These are phyloP conservation scores for Diatrype stigma DNA, from an alignment of 2,329 filamentous ascomycete species.

Conservation along the genomic window DNA sequence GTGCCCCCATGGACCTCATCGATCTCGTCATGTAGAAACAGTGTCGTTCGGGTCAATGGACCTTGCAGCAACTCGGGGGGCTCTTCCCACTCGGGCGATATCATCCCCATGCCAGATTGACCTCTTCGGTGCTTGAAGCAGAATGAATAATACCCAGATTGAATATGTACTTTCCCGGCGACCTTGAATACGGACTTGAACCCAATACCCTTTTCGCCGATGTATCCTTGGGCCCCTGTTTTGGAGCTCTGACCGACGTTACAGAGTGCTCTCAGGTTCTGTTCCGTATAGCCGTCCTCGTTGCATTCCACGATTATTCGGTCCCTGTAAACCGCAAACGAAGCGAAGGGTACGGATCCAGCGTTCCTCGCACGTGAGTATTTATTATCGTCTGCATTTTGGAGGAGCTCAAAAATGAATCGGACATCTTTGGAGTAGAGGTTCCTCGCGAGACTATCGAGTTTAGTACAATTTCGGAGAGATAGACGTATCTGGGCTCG, in stretches of 20 bases:
- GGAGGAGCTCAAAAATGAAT: constrained; percentile 50
- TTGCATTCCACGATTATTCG: constrained; percentile 45
- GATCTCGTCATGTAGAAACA: constrained; percentile 29
- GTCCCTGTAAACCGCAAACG: constrained; percentile 32
- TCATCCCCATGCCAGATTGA: constrained; percentile 47
- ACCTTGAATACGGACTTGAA: constrained; percentile 50
- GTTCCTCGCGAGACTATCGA: constrained; percentile 33
- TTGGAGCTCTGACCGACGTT: constrained; percentile 43
- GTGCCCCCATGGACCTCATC: constrained; percentile 9
- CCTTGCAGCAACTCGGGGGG: constrained; percentile 6
- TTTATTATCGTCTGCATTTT: constrained; percentile 51
- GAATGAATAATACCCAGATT: constrained; percentile 41
- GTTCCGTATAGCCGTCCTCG: constrained; percentile 40
- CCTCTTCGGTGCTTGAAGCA: constrained; percentile 35
- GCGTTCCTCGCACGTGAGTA: constrained; percentile 25
- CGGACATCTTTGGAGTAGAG: constrained; percentile 39
- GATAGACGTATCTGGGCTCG: neutral
- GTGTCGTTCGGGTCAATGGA: constrained; percentile 32
- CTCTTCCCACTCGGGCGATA: constrained; percentile 39
- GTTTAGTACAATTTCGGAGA: neutral
- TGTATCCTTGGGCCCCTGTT: constrained; percentile 34
- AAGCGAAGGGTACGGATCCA: constrained; percentile 24
- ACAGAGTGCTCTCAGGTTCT: constrained; percentile 44
- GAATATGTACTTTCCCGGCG: constrained; percentile 39
- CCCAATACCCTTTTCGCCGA: constrained; percentile 48